Percentiles rank a stretch among this genome's conserved stretches.
Conservation (phyloP, 768 basidiomycete genomes). For the Calvatia gigantea region DNA sequence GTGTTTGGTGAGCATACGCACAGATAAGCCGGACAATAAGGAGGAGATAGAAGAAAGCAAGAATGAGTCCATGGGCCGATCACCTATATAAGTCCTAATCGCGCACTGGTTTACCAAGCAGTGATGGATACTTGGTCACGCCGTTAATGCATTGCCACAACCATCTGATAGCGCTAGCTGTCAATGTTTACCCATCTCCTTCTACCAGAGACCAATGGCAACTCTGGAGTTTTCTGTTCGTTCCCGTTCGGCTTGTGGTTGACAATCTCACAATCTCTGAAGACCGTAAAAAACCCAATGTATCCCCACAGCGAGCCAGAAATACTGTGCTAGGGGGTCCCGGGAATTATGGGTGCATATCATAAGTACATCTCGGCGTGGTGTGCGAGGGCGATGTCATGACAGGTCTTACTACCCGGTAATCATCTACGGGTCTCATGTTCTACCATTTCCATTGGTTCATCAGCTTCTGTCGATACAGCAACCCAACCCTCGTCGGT, state of each 20-base stretch:
- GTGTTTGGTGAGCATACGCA: background rate
- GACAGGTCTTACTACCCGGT: background rate
- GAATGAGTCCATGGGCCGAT: background rate
- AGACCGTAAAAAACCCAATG: too few species aligned
- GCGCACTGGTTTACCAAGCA: constrained; percentile 3
- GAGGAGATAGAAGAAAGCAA: background rate
- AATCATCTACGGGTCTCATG: background rate
- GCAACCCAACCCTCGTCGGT: constrained; percentile 72
- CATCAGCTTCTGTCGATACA: constrained; percentile 70
- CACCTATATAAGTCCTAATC: background rate
- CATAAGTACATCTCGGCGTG: background rate
- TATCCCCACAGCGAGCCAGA: too few species aligned
- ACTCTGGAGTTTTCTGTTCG: background rate
- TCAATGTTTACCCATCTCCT: background rate
- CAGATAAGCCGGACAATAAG: background rate
- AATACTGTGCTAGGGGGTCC: background rate
- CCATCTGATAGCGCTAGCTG: background rate
- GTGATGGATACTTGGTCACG: background rate
- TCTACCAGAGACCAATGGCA: background rate
- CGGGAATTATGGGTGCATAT: background rate
- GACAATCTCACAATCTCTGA: background rate
- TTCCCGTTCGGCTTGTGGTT: background rate
- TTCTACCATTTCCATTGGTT: constrained; percentile 59
- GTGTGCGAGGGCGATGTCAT: background rate
- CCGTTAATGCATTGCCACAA: too few species aligned